Percentiles rank a stretch among this genome's conserved stretches.
phyloP scores from a whole-genome alignment of 805 yeast species.

The Candida berthetii region DNA sequence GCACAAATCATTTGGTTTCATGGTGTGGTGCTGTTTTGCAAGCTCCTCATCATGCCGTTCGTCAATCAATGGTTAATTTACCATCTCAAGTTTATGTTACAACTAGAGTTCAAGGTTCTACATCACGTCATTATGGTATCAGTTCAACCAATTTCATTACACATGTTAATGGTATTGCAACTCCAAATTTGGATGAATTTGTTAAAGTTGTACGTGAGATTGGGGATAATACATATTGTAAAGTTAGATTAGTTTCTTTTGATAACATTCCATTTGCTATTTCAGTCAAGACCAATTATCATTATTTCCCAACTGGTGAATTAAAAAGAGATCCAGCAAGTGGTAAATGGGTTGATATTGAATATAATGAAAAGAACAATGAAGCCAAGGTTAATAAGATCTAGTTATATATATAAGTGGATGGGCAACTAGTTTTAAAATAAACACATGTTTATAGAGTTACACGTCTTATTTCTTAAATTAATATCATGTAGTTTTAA shows the following conservation, averaged over 20 bases:
- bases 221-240: constrained; percentile 76
- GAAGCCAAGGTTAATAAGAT: constrained; percentile 14
- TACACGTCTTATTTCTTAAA: too few relatives aligned
- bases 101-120: constrained; percentile 72
- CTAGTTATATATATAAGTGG: constrained; percentile 1
- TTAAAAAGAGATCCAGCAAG: constrained; percentile 39
- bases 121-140: constrained; percentile 77
- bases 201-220: constrained; percentile 59
- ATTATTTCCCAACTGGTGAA: constrained; percentile 76
- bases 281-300: constrained; percentile 81
- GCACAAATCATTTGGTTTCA: constrained; percentile 60
- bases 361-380: constrained; percentile 32
- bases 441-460: too few relatives aligned
- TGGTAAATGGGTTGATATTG: constrained; percentile 50
- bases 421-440: too few relatives aligned
- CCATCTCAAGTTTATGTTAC: constrained; percentile 86
- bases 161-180: constrained; percentile 74
- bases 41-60: constrained; percentile 88
- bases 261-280: constrained; percentile 86
- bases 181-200: constrained; percentile 66
- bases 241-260: constrained; percentile 73
- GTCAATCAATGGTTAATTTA: constrained; percentile 69
- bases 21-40: constrained; percentile 87
- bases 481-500: too few relatives aligned
- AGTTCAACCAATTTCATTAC: constrained; percentile 81